These are phyloP conservation scores for Blepharisma japonicum DNA, from an alignment of 73 alveolate species.

Conservation along the genomic window DNA sequence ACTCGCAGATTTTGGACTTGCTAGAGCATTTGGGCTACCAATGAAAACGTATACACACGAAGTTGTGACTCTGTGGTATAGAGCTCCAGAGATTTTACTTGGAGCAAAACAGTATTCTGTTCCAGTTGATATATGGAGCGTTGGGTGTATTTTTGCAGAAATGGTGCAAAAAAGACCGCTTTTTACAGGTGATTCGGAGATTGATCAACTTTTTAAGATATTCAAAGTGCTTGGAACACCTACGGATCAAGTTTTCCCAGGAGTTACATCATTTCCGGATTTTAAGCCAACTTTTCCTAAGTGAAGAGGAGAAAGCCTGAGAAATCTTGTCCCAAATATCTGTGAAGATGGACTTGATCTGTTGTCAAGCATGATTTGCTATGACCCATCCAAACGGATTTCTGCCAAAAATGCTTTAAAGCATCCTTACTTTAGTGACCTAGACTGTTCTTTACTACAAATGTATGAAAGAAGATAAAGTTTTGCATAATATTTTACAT, in stretches of 20 bases:
- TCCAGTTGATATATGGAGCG: conserved; percentile 96
- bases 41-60: conserved; percentile 85
- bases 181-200: conserved; percentile 92
- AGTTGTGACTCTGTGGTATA: conserved; percentile 93
- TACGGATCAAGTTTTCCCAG: conserved; percentile 61
- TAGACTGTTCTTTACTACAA: too few species aligned
- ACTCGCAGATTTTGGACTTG: conserved; percentile 93
- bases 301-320: conserved; percentile 61
- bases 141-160: conserved; percentile 96
- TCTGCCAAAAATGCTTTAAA: conserved; percentile 84
- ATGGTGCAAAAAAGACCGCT: conserved; percentile 87
- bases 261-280: conserved; percentile 62
- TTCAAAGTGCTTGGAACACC: conserved; percentile 92
- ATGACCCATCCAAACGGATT: conserved; percentile 91
- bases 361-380: conserved; percentile 71
- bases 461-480: too few species aligned
- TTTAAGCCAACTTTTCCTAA: conserved; percentile 78
- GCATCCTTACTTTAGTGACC: conserved; percentile 77
- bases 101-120: conserved; percentile 74
- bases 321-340: conserved; percentile 53
- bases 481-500: too few species aligned
- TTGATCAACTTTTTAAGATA: conserved; percentile 81
- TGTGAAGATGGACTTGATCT: conserved; percentile 86
- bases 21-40: conserved; percentile 92
- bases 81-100: conserved; percentile 93